A percentile compares a stretch with the other conserved stretches of the same genome.
phyloP scores from a whole-genome alignment of 2,329 filamentous ascomycete species.

The Didymella pinodella region DNA sequence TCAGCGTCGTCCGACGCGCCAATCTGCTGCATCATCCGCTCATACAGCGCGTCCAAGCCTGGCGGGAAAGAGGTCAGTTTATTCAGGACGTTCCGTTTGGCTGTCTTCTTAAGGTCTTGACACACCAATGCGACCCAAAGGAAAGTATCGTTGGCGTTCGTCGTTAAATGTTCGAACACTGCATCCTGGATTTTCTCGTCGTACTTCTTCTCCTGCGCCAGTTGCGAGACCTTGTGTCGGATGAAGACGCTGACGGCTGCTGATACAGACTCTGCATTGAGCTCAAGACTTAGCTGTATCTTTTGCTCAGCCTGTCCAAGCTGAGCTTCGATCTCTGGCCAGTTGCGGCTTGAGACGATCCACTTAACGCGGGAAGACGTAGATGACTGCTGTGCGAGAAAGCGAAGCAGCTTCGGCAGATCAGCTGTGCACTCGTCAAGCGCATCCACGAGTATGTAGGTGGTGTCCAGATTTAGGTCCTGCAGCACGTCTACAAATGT shows the following conservation, averaged over 20 bases:
- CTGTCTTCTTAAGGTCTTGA: background rate
- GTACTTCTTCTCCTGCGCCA: background rate
- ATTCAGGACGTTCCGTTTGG: background rate
- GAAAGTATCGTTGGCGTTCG: background rate
- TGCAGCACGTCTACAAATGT: constrained; percentile 44
- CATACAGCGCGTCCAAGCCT: background rate
- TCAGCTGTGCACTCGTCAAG: background rate
- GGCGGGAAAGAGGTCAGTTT: background rate
- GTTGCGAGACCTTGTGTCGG: background rate
- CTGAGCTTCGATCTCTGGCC: background rate
- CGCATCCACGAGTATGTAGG: background rate
- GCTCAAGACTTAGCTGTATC: background rate
- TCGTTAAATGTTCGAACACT: background rate
- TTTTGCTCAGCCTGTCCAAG: background rate
- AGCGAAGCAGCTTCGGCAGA: background rate
- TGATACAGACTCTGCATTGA: background rate
- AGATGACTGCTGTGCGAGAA: background rate
- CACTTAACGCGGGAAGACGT: background rate
- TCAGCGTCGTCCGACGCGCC: background rate
- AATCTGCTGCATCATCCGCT: background rate
- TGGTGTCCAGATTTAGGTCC: background rate
- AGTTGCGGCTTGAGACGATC: background rate
- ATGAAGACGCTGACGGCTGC: background rate
- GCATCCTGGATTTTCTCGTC: background rate
- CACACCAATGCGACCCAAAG: background rate